A percentile compares a stretch with the other conserved stretches of the same genome.
These are phyloP conservation scores for Calocybe cyanea DNA, from an alignment of 768 basidiomycete species.

Conservation along the genomic window DNA sequence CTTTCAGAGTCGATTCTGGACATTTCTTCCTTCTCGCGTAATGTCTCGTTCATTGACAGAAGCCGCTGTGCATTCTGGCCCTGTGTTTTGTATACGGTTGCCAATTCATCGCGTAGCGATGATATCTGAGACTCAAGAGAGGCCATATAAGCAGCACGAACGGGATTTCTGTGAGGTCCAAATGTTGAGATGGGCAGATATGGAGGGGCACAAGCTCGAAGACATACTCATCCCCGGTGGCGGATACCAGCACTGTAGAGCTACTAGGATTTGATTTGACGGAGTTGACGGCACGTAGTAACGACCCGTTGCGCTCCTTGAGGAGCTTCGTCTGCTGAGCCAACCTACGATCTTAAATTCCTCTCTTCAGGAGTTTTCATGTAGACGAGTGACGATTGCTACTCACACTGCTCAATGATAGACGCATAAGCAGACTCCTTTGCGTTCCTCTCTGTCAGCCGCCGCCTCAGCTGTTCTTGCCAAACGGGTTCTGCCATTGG, in stretches of 20 bases:
- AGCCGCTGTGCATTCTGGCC: slow-evolving; percentile 93
- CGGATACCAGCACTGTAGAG: slow-evolving; percentile 59
- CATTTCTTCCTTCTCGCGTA: slow-evolving; percentile 89
- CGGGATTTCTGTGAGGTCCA: slow-evolving; percentile 60
- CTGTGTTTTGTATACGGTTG: slow-evolving; percentile 93
- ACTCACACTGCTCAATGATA: slow-evolving; percentile 90
- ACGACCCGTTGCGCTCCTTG: slow-evolving; percentile 87
- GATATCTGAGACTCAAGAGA: slow-evolving; percentile 95
- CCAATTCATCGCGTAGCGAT: slow-evolving; percentile 85
- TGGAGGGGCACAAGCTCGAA: neutral
- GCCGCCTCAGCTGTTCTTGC: slow-evolving; percentile 77
- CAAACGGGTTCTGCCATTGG: slow-evolving; percentile 77
- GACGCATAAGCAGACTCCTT: slow-evolving; percentile 77
- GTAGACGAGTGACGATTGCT: neutral
- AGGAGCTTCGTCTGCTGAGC: slow-evolving; percentile 90
- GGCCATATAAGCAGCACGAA: slow-evolving; percentile 81
- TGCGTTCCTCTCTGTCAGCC: slow-evolving; percentile 81
- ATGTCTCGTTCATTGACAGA: slow-evolving; percentile 90
- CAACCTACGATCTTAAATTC: slow-evolving; percentile 75
- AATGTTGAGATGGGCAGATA: slow-evolving; percentile 10
- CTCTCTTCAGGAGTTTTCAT: neutral
- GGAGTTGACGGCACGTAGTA: slow-evolving; percentile 79
- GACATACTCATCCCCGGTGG: slow-evolving; percentile 64
- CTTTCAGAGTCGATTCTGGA: slow-evolving; percentile 79
- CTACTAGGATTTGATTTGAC: slow-evolving; percentile 61